phyloP scores from a whole-genome alignment of 2,329 filamentous ascomycete species.

The Fusarium heterosporum region DNA sequence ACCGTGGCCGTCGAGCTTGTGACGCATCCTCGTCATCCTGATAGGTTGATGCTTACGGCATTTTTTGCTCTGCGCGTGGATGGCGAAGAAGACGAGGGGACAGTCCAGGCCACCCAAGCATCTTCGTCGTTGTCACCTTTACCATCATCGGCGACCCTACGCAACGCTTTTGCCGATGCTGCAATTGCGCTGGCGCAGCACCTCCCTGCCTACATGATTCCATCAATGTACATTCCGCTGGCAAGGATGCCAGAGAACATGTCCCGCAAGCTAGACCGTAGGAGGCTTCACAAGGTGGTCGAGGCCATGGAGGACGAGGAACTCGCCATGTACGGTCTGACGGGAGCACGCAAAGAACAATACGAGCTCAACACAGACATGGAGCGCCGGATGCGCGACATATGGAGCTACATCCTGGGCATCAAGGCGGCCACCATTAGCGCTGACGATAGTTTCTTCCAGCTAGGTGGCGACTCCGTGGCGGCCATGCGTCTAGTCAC shows the following conservation, averaged over 20 bases:
- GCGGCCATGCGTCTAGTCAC: slow-evolving; percentile 61
- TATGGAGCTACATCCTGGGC: slow-evolving; percentile 55
- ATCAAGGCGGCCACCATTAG: slow-evolving; percentile 52
- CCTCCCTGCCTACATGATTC: slow-evolving; percentile 12
- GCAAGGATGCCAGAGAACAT: slow-evolving; percentile 12
- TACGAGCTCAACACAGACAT: slow-evolving; percentile 10
- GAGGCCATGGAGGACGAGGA: slow-evolving; percentile 14
- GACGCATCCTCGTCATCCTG: slow-evolving; percentile 8
- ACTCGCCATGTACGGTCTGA: slow-evolving; percentile 10
- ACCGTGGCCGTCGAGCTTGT: slow-evolving; percentile 12
- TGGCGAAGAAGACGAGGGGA: slow-evolving; percentile 11
- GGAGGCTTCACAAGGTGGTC: slow-evolving; percentile 12
- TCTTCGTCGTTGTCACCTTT: slow-evolving; percentile 11
- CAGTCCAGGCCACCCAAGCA: slow-evolving; percentile 9
- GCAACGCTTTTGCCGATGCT: slow-evolving; percentile 7
- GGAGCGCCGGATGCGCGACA: slow-evolving; percentile 7
- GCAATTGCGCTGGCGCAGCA: slow-evolving; percentile 10
- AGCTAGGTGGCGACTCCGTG: slow-evolving; percentile 62
- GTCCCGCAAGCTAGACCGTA: slow-evolving; percentile 10
- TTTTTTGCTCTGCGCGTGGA: slow-evolving; percentile 6
- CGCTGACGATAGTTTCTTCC: slow-evolving; percentile 61
- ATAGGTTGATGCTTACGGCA: slow-evolving; percentile 10
- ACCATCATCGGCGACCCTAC: slow-evolving; percentile 8
- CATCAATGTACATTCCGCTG: slow-evolving; percentile 11
- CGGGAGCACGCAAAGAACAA: slow-evolving; percentile 11